These are phyloP conservation scores for Aspergillus homomorphus DNA, from an alignment of 495 filamentous ascomycete species.

Conservation along the genomic window DNA sequence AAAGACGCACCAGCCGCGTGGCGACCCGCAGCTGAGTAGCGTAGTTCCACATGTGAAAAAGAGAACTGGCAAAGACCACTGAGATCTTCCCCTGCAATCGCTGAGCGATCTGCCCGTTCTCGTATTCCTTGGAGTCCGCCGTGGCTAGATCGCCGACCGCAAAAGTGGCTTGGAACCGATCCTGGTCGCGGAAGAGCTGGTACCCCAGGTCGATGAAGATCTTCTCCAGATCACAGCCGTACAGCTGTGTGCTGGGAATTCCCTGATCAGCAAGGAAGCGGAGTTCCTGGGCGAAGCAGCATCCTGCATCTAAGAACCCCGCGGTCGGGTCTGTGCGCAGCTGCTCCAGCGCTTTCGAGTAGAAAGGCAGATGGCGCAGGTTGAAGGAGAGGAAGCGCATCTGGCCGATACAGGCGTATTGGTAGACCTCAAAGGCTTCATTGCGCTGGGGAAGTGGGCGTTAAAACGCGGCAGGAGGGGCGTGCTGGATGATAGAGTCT, in stretches of 20 bases:
- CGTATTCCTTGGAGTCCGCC: background rate
- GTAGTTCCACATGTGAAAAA: conserved; percentile 47
- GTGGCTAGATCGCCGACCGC: conserved; percentile 32
- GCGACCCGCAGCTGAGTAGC: conserved; percentile 33
- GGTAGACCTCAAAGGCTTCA: conserved; percentile 41
- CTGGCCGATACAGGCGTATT: conserved; percentile 47
- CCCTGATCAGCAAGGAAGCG: conserved; percentile 46
- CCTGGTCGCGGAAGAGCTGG: conserved; percentile 47
- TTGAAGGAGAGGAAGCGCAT: conserved; percentile 47
- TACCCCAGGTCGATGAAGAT: conserved; percentile 52
- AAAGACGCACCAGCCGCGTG: conserved; percentile 32
- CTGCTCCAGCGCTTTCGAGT: conserved; percentile 28
- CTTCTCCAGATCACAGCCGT: conserved; percentile 47
- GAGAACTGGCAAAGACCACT: conserved; percentile 40
- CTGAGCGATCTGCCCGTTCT: background rate
- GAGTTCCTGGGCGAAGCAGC: conserved; percentile 48
- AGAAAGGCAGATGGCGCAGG: conserved; percentile 26
- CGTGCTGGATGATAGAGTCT: background rate
- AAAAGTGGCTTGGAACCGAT: conserved; percentile 24
- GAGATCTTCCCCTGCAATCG: conserved; percentile 31
- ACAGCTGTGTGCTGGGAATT: conserved; percentile 36
- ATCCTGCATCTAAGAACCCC: conserved; percentile 43
- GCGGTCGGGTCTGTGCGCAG: conserved; percentile 26
- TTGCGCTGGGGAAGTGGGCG: conserved; percentile 42
- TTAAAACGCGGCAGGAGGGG: background rate